A percentile compares a stretch with the other conserved stretches of the same genome.
Evolutionary conservation across 2,329 filamentous ascomycete species (phyloP).

Genomic region (Coniochaeta hoffmannii): DNA sequence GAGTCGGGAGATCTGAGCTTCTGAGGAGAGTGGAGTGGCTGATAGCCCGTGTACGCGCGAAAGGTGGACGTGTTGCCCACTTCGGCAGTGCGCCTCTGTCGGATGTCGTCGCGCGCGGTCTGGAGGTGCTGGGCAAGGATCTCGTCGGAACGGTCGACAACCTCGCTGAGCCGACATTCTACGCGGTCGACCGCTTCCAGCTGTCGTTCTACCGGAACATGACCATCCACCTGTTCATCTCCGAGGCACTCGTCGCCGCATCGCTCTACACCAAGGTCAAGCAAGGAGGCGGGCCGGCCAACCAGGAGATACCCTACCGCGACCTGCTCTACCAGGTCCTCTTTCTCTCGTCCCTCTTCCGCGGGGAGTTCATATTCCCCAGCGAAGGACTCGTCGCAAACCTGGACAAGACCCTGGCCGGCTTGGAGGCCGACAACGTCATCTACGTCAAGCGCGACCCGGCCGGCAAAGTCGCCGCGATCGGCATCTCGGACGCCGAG

Average conservation of each 20-base stretch:
- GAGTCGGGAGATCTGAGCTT: constrained; percentile 81
- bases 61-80: constrained; percentile 88
- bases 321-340: constrained; percentile 72
- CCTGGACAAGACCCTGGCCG: constrained; percentile 68
- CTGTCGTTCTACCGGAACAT: constrained; percentile 98
- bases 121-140: constrained; percentile 86
- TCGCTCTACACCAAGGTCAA: constrained; percentile 90
- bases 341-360: constrained; percentile 89
- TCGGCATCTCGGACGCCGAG: constrained; percentile 73
- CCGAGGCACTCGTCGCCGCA: constrained; percentile 82
- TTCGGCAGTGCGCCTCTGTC: constrained; percentile 75
- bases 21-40: constrained; percentile 88
- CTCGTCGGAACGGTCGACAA: constrained; percentile 75
- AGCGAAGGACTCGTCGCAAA: constrained; percentile 77
- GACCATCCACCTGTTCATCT: constrained; percentile 97
- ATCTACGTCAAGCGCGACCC: constrained; percentile 58
- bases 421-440: constrained; percentile 72
- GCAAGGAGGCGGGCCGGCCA: constrained; percentile 73
- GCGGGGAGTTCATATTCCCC: constrained; percentile 94
- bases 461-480: constrained; percentile 48
- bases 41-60: constrained; percentile 68
- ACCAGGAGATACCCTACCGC: constrained; percentile 69
- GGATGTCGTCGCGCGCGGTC: constrained; percentile 77
- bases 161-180: constrained; percentile 85
- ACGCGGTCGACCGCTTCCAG: constrained; percentile 92